phyloP scores from a whole-genome alignment of 108 stramenopile genomes.

The Parmales sp. region DNA sequence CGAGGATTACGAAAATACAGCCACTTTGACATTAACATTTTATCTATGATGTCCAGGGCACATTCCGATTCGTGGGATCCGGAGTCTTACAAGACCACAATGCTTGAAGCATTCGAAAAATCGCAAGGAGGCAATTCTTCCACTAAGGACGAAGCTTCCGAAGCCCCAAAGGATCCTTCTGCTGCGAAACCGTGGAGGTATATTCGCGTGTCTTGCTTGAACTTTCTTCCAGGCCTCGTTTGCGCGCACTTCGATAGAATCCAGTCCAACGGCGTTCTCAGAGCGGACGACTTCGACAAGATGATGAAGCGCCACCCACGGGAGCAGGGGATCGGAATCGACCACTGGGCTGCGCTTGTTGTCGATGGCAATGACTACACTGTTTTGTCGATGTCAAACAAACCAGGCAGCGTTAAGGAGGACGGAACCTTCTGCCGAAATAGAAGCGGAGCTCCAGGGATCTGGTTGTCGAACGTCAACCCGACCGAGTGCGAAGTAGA shows the following conservation, averaged over 20 bases:
- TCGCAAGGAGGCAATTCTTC: neutral
- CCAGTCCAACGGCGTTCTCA: slow-evolving; percentile 60
- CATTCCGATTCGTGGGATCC: neutral
- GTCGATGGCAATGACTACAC: slow-evolving; percentile 37
- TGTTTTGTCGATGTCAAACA: slow-evolving; percentile 28
- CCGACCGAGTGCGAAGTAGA: slow-evolving; percentile 23
- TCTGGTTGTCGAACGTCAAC: slow-evolving; percentile 42
- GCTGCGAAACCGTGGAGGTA: slow-evolving; percentile 45
- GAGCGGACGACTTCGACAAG: slow-evolving; percentile 49
- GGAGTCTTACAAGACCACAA: slow-evolving; percentile 6
- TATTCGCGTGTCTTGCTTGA: slow-evolving; percentile 45
- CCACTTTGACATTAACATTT: too few relatives aligned
- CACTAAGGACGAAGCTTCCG: neutral
- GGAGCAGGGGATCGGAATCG: slow-evolving; percentile 59
- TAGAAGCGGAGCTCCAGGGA: slow-evolving; percentile 21
- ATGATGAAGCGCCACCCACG: slow-evolving; percentile 43
- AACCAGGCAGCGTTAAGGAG: slow-evolving; percentile 27
- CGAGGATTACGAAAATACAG: slow-evolving; percentile 23
- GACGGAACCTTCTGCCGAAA: slow-evolving; percentile 9
- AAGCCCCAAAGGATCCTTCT: neutral
- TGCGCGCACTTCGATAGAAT: slow-evolving; percentile 62
- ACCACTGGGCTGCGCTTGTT: slow-evolving; percentile 67
- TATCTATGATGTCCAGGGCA: slow-evolving; percentile 11
- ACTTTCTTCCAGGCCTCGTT: slow-evolving; percentile 45
- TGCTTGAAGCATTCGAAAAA: slow-evolving; percentile 3